phyloP scores from a whole-genome alignment of 176 grass and related monocot species.

The Aechmea fasciata region DNA sequence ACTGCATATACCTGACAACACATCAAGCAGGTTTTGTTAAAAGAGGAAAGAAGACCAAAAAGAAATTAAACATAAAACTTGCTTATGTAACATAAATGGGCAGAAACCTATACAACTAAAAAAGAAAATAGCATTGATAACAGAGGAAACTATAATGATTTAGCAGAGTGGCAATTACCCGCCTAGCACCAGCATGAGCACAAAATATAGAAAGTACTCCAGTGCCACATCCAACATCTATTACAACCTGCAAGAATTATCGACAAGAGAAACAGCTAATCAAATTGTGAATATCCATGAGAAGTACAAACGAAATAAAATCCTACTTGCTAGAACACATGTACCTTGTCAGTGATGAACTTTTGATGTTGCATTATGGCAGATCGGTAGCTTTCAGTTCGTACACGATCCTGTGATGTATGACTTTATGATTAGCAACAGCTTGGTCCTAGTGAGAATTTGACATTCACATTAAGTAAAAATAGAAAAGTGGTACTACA shows the following conservation, averaged over 20 bases:
- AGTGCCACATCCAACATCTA: constrained; percentile 98
- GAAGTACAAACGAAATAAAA: constrained; percentile 13
- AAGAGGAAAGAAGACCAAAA: background rate
- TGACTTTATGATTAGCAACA: constrained; percentile 22
- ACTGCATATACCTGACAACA: constrained; percentile 85
- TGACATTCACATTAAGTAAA: background rate
- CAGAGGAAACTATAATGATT: background rate
- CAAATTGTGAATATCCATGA: constrained; percentile 8
- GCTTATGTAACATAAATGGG: too few species aligned
- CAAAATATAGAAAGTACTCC: constrained; percentile 96
- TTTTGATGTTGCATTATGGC: constrained; percentile 80
- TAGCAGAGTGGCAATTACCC: constrained; percentile 43
- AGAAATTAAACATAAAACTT: too few species aligned
- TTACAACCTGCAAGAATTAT: constrained; percentile 56
- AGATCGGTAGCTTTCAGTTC: constrained; percentile 76
- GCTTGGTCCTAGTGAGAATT: background rate
- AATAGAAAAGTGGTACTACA: background rate
- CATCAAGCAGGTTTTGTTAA: background rate
- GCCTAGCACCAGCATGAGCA: constrained; percentile 76
- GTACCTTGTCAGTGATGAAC: constrained; percentile 85
- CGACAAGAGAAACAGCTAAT: constrained; percentile 11
- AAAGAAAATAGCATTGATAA: background rate
- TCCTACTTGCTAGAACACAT: constrained; percentile 16
- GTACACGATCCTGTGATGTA: constrained; percentile 73
- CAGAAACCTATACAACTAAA: too few species aligned